These are phyloP conservation scores for Colletotrichum australisinense DNA, from an alignment of 2,329 filamentous ascomycete genomes.

Conservation along the genomic window DNA sequence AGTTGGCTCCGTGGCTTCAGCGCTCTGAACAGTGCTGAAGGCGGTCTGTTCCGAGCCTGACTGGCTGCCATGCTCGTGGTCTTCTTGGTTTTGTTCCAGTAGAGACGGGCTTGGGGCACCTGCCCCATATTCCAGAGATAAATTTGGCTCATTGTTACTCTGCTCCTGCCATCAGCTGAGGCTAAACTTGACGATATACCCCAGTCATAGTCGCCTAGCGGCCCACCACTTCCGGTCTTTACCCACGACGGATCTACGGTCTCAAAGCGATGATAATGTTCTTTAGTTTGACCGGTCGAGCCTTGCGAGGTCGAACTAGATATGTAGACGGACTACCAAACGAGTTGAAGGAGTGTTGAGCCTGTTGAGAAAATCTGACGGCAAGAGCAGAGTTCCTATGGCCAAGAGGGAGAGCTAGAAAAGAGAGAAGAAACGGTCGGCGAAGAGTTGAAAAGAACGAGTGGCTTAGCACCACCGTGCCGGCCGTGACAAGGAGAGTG, in stretches of 20 bases:
- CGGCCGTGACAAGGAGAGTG: slow-evolving; percentile 28
- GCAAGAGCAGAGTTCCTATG: background rate
- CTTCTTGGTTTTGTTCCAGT: slow-evolving; percentile 9
- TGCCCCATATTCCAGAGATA: background rate
- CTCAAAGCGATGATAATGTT: slow-evolving; percentile 16
- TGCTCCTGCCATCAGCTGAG: slow-evolving; percentile 21
- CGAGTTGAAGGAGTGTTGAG: slow-evolving; percentile 3
- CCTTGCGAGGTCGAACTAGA: slow-evolving; percentile 27
- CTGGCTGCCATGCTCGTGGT: background rate
- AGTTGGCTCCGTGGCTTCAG: background rate
- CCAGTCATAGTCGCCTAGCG: slow-evolving; percentile 33
- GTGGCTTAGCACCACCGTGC: slow-evolving; percentile 34
- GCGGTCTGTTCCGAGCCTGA: background rate
- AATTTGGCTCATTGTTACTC: slow-evolving; percentile 8
- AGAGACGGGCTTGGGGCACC: background rate
- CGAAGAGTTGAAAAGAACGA: slow-evolving; percentile 21
- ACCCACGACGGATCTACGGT: slow-evolving; percentile 33
- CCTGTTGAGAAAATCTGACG: slow-evolving; percentile 16
- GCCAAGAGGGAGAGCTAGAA: background rate
- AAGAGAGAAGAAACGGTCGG: background rate
- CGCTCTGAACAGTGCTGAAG: background rate
- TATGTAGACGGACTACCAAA: slow-evolving; percentile 28
- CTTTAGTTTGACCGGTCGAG: slow-evolving; percentile 18
- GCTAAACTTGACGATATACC: slow-evolving; percentile 1
- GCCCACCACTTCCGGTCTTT: slow-evolving; percentile 31